Percentiles rank a stretch among this genome's conserved stretches.
phyloP scores from a whole-genome alignment of 768 basidiomycete genomes.

The Rhizopogon vulgaris region DNA sequence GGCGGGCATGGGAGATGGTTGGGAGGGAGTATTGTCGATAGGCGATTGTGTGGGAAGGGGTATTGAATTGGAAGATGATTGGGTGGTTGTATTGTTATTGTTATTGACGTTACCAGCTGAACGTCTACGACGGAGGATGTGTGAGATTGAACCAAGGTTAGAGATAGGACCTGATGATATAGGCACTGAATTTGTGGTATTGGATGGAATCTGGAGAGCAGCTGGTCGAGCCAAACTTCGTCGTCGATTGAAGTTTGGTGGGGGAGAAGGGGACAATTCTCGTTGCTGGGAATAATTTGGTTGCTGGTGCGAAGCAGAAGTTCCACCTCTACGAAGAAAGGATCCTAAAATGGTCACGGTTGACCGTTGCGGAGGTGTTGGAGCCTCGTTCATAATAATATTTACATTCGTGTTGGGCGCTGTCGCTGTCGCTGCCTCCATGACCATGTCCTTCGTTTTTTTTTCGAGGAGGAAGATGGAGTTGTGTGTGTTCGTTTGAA shows the following conservation, averaged over 20 bases:
- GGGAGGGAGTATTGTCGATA: background rate
- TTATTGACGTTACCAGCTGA: constrained; percentile 50
- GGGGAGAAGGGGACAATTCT: constrained; percentile 41
- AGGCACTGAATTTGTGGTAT: constrained; percentile 24
- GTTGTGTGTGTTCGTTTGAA: background rate
- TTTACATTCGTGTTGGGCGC: background rate
- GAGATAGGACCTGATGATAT: constrained; percentile 20
- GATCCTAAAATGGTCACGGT: constrained; percentile 61
- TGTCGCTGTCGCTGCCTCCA: background rate
- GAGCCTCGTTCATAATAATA: constrained; percentile 12
- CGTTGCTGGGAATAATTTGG: constrained; percentile 21
- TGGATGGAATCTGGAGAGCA: constrained; percentile 28
- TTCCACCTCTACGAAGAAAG: constrained; percentile 63
- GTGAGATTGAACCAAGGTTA: constrained; percentile 36
- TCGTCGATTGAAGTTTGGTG: constrained; percentile 29
- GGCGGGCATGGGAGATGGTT: constrained; percentile 15
- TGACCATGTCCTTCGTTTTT: background rate
- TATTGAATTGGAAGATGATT: no score
- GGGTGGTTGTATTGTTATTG: constrained; percentile 4
- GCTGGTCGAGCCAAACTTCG: constrained; percentile 33
- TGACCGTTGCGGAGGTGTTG: constrained; percentile 30
- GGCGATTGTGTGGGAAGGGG: constrained; percentile 7
- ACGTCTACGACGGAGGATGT: constrained; percentile 63
- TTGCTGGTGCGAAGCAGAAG: constrained; percentile 51
- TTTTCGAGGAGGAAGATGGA: background rate